Evolutionary conservation across 208 protist genomes (phyloP).

Genomic region (Leishmania aethiopica): DNA sequence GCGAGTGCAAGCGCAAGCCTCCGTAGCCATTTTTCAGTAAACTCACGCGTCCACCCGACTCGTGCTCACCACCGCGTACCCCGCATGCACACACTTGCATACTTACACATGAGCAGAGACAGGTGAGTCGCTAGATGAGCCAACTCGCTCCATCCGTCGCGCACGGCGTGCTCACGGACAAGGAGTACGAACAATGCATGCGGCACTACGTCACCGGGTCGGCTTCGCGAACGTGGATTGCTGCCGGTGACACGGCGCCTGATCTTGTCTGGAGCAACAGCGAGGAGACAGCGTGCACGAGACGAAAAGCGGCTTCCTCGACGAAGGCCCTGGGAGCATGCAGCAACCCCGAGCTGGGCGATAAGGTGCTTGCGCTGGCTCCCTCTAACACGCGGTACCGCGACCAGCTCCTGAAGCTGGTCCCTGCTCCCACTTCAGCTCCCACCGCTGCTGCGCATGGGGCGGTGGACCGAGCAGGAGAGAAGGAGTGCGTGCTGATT

Average conservation of each 20-base stretch:
- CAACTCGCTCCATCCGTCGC: conserved; percentile 4
- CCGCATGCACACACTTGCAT: neutral
- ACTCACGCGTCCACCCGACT: neutral
- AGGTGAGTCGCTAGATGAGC: neutral
- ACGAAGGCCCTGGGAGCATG: neutral
- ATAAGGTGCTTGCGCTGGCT: neutral
- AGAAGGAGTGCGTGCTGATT: conserved; percentile 18
- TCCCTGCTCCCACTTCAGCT: neutral
- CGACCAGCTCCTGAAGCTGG: conserved; percentile 15
- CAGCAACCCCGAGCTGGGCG: neutral
- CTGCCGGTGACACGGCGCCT: conserved; percentile 9
- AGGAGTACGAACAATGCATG: conserved; percentile 22
- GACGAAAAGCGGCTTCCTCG: neutral
- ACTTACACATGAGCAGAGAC: neutral
- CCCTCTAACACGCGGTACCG: conserved; percentile 8
- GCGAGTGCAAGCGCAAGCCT: neutral
- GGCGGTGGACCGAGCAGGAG: neutral
- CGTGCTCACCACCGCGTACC: neutral
- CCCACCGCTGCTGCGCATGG: neutral
- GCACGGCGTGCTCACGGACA: conserved; percentile 20
- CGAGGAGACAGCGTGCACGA: neutral
- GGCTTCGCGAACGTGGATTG: conserved; percentile 16
- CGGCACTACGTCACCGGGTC: conserved; percentile 13
- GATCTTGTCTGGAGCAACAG: conserved; percentile 25
- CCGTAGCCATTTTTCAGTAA: neutral